A percentile compares a stretch with the other conserved stretches of the same genome.
Conservation (phyloP, 345 rosid genomes). For the Trapa incisa region DNA sequence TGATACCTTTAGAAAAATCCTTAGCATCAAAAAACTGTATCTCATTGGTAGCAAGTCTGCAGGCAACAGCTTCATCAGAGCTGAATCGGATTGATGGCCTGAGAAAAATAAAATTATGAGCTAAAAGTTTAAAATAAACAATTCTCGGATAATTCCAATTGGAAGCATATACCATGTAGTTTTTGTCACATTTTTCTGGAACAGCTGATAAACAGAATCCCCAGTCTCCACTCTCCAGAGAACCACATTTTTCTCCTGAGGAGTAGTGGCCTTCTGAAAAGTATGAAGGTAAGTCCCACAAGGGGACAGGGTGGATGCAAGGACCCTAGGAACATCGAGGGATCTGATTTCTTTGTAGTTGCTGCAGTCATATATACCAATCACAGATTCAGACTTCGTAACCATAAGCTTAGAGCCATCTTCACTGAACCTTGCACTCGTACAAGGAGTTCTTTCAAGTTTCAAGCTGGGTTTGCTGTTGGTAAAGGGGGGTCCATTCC, state of each 20-base stretch:
- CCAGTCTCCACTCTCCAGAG: conserved; percentile 59
- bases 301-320: conserved; percentile 57
- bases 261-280: conserved; percentile 64
- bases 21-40: conserved; percentile 73
- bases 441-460: conserved; percentile 54
- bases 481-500: conserved; percentile 81
- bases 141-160: not conserved
- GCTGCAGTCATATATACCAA: conserved; percentile 50
- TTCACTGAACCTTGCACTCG: conserved; percentile 43
- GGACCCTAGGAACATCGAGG: conserved; percentile 44
- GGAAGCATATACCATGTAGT: conserved; percentile 42
- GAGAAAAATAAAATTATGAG: conserved; percentile 15
- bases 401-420: conserved; percentile 73
- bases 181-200: conserved; percentile 76
- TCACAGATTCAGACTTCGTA: conserved; percentile 36
- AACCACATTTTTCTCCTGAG: conserved; percentile 71
- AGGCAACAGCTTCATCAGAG: conserved; percentile 70
- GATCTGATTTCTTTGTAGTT: conserved; percentile 46
- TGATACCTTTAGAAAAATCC: conserved; percentile 73
- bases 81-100: conserved; percentile 82
- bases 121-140: not conserved
- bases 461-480: conserved; percentile 46
- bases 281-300: conserved; percentile 75
- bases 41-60: conserved; percentile 80
- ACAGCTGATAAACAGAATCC: conserved; percentile 49